Evolutionary conservation across 148 eudicot genomes (phyloP), one percentile per base, ranked within the genome.

Genomic region (Camellia granthamiana): DNA sequence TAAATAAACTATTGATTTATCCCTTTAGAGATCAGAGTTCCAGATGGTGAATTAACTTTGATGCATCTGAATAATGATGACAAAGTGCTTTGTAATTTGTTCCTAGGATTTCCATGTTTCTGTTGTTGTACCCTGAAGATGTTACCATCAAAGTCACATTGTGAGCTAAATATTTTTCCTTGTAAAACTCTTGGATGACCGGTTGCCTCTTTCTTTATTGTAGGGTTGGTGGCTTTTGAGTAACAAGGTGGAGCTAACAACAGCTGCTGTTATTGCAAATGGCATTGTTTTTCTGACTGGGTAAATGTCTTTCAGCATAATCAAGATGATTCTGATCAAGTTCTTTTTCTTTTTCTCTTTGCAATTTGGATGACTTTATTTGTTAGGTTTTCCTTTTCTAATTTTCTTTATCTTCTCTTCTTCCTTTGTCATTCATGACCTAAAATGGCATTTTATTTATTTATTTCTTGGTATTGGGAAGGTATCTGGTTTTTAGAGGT

Each of bases 191-290:
- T 69, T 69, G 18, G 55, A 43, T 69, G 43, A 56, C 41, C 4
- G n/a, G 14, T 58, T 43, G 23, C 59, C 65, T 64, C 65, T 58
- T 46, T 54, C 64, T 79, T 68, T 83, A 44, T 84, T 69, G 70
- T 75, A 95, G 99, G 99, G 92, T 84, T 93, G 99, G 99, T 95
- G 99, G 99, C 97, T 95, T 73, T 79, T 95, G 88, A 70, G 77
- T 76, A 95, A 93, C 85, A 88, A 87, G 47, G 97, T 90, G 75
- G 98, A 93, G 90, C 78, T 95, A 77, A 90, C 97, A 68, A 90
- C 89, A 74, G 91, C 97, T 74, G 91, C 93, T 75, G 82, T 91
- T 71, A 84, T 95, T 80, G 97, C 97, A 74, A 93, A 95, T 84
- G 92, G 93, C 81, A 42, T 93, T 44, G 92, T 89, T 68, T 95